Percentiles rank a stretch among this genome's conserved stretches.
These are phyloP conservation scores for Crotalaria pallida DNA, from an alignment of 306 rosid genomes.

Conservation along the genomic window DNA sequence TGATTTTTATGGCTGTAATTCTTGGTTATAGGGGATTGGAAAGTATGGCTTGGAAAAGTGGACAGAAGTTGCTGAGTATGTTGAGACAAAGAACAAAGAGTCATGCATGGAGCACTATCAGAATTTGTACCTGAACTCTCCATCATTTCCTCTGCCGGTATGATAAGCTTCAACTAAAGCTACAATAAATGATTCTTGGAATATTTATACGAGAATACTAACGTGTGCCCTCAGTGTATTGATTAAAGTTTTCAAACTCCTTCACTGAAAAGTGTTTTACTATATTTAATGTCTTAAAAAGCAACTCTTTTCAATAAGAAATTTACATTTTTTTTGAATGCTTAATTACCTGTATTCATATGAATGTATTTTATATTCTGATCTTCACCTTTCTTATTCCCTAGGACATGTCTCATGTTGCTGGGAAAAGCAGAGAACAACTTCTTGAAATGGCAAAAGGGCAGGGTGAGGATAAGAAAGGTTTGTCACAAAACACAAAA, in stretches of 20 bases:
- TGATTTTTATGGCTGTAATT: conserved; percentile 13
- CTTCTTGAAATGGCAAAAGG: conserved; percentile 98
- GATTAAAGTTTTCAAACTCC: no score
- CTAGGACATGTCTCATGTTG: conserved; percentile 95
- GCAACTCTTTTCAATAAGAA: no score
- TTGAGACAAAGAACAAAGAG: conserved; percentile 92
- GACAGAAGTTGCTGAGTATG: conserved; percentile 99
- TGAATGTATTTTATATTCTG: conserved; percentile 25
- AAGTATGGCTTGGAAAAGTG: conserved; percentile 98
- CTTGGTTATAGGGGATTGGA: conserved; percentile 66
- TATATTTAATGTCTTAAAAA: no score
- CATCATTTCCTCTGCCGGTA: conserved; percentile 91
- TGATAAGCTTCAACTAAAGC: conserved; percentile 23
- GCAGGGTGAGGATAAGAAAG: conserved; percentile 89
- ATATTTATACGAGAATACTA: no score
- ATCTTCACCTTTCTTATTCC: conserved; percentile 21
- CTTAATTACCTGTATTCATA: no score
- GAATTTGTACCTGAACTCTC: conserved; percentile 71
- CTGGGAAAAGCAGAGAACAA: conserved; percentile 88
- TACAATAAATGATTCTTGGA: neutral
- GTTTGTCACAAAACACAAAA: conserved; percentile 32
- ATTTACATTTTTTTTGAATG: no score
- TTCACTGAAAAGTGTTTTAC: no score
- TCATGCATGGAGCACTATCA: conserved; percentile 86
- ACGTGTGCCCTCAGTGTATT: no score